phyloP scores from a whole-genome alignment of 2,329 filamentous ascomycete species.

The Ophiostoma tasmaniense region DNA sequence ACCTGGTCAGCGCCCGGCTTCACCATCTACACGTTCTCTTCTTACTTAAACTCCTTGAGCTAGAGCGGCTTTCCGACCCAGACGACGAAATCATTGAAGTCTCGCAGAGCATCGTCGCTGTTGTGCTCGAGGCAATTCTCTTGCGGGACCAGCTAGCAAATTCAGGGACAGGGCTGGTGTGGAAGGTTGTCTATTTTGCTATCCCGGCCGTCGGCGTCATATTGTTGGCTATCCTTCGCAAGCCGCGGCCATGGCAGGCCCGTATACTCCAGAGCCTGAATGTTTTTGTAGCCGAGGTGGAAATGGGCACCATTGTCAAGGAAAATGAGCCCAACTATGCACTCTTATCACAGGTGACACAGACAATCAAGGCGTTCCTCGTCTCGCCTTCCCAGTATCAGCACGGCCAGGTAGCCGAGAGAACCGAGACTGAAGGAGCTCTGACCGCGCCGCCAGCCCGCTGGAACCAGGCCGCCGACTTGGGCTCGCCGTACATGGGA shows the following conservation, averaged over 20 bases:
- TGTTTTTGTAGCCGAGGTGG: conserved; percentile 2
- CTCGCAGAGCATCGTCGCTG: background rate
- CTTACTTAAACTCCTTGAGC: background rate
- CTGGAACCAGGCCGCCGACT: background rate
- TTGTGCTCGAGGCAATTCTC: background rate
- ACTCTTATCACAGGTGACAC: conserved; percentile 4
- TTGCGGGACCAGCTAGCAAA: conserved; percentile 6
- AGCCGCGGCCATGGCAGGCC: conserved; percentile 2
- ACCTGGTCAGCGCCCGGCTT: background rate
- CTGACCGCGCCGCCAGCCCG: background rate
- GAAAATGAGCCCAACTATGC: conserved; percentile 9
- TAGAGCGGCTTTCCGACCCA: background rate
- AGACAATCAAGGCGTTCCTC: conserved; percentile 3
- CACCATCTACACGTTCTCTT: conserved; percentile 5
- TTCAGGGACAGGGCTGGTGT: conserved; percentile 2
- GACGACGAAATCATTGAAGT: conserved; percentile 1
- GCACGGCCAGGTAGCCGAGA: background rate
- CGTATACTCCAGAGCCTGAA: conserved; percentile 3
- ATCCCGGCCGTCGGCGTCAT: conserved; percentile 3
- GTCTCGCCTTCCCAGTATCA: background rate
- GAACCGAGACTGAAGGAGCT: background rate
- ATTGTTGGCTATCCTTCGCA: background rate
- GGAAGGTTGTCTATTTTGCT: conserved; percentile 5
- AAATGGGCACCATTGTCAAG: conserved; percentile 6
- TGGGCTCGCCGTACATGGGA: background rate